Base-by-base conservation (phyloP, 129 eudicot species). In the Gnaphalium uliginosum region DNA sequence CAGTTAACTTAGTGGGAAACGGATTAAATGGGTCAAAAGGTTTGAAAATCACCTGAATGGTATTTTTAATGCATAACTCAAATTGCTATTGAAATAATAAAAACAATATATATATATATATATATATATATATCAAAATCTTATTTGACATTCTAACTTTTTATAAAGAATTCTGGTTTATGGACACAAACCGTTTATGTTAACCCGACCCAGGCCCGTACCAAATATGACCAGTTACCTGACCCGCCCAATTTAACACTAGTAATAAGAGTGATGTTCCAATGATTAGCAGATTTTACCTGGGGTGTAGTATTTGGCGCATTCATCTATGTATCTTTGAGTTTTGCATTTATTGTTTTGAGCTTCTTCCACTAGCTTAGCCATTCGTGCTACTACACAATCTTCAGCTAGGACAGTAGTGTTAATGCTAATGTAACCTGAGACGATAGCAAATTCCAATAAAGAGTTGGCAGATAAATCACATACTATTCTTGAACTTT, bases 331-430 rank as follows among this genome's bases (percentile, higher is more conserved):
- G 17, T 81, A 85, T 74, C 96, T 82, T 67, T 90, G 96, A 6
- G 90, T 84, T 81, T 81, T 85, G 18, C 96, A 88, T 79, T 89
- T 94, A 7, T 86, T 89, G 30, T 86, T 87, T 61, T 94, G 99
- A 65, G 99, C 97, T 39, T 91, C 96, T 87, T 93, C 98, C 10
- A 93, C 98, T 59, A 93, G 87, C 86, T 84, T 93, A 8, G 96
- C 92, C 98, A 93, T 93, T 75, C 83, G 85, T 60, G 98, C 89
- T 35, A 93, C 98, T 63, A 87, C 96, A 74, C 89, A 85, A 75
- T 93, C 98, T 72, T 85, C 91, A 18, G 97, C 96, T 50, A 87
- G 75, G 14, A 87, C 88, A 4, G 88, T 93, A 37, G 98, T 93
- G 59, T 76, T 87, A 37, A 93, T 75, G 39, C 83, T 82, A 50